These are phyloP conservation scores for Brassica hybrid DNA, from an alignment of 441 rosid species.

Conservation along the genomic window DNA sequence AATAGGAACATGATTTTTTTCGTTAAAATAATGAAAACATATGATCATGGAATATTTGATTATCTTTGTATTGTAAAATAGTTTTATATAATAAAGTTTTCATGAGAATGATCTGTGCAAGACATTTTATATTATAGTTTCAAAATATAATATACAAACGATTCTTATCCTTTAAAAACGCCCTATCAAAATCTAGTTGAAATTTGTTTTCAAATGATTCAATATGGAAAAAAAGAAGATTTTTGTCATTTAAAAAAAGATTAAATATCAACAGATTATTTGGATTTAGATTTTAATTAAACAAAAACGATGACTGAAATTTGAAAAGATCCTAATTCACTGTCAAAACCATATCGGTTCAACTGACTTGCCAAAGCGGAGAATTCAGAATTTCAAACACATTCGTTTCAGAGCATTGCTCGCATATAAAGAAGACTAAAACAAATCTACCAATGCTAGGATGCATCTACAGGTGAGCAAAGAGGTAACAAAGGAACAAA, in stretches of 20 bases:
- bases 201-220: not conserved
- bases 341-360: not conserved
- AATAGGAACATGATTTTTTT: not conserved
- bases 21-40: too few relatives aligned
- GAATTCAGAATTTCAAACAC: slow-evolving; percentile 3
- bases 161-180: not conserved
- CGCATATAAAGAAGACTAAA: not conserved
- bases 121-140: not conserved
- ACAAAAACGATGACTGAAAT: not conserved
- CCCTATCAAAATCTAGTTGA: not conserved
- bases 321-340: not conserved
- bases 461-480: slow-evolving; percentile 18
- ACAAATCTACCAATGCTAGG: not conserved
- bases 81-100: too few relatives aligned
- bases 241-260: not conserved
- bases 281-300: not conserved
- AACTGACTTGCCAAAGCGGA: not conserved
- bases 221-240: too few relatives aligned
- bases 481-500: slow-evolving; percentile 7
- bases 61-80: not conserved
- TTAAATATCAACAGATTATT: not conserved
- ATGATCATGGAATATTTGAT: too few relatives aligned
- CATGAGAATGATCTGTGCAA: not conserved
- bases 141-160: not conserved
- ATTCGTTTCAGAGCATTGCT: not conserved